Conservation (phyloP, 495 filamentous ascomycete species). For the Hypomontagnella submonticulosa region DNA sequence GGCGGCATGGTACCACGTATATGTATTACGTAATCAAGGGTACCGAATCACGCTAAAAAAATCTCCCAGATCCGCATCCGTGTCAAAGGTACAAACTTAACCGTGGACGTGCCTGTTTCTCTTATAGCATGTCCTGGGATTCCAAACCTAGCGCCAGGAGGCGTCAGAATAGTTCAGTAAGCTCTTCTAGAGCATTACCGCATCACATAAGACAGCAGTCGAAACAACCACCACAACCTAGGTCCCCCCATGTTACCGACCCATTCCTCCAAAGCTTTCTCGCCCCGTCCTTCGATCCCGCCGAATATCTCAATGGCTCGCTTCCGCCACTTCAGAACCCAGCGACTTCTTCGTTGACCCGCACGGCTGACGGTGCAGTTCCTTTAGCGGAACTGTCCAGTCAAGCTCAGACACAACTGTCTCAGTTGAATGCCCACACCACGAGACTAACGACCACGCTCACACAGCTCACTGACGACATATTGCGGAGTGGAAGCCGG, state of each 20-base stretch:
- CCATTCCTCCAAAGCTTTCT: conserved; percentile 74
- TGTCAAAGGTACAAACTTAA: neutral
- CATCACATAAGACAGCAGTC: conserved; percentile 44
- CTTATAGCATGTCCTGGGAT: conserved; percentile 51
- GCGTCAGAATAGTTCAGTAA: conserved; percentile 51
- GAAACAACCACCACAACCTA: conserved; percentile 50
- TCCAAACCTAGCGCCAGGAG: conserved; percentile 48
- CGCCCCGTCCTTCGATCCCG: conserved; percentile 78
- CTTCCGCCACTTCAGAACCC: conserved; percentile 71
- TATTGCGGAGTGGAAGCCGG: conserved; percentile 83
- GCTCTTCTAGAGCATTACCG: conserved; percentile 36
- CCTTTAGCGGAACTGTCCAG: conserved; percentile 80
- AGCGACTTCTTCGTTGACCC: conserved; percentile 19
- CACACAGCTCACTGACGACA: conserved; percentile 92
- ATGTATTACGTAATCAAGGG: too few species aligned
- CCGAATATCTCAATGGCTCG: conserved; percentile 80
- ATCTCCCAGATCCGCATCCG: neutral
- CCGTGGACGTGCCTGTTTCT: too few species aligned
- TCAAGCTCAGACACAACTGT: conserved; percentile 84
- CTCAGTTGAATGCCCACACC: conserved; percentile 88
- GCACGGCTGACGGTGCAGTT: conserved; percentile 58
- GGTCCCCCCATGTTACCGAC: conserved; percentile 68
- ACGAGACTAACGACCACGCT: conserved; percentile 83
- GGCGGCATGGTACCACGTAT: too few species aligned
- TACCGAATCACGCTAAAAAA: too few species aligned